A percentile compares a stretch with the other conserved stretches of the same genome.
phyloP scores from a whole-genome alignment of 1,139 yeast species.

The Scheffersomyces stambukii region DNA sequence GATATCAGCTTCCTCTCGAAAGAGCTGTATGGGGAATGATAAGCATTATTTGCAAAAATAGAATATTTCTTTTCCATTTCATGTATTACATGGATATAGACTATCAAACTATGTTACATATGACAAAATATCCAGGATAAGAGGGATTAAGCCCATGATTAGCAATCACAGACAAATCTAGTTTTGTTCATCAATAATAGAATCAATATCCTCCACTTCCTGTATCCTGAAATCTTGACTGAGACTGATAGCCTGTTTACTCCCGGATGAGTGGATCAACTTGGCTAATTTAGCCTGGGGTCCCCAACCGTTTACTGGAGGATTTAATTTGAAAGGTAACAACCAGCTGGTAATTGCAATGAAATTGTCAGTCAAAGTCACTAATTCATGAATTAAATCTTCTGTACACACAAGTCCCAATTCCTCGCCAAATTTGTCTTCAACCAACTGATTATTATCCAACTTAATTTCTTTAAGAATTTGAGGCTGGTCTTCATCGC shows the following conservation, averaged over 20 bases:
- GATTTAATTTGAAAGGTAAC: conserved; percentile 63
- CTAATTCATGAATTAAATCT: conserved; percentile 70
- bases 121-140: too few relatives aligned
- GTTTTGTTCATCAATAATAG: conserved; percentile 59
- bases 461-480: conserved; percentile 35
- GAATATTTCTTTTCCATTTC: too few relatives aligned
- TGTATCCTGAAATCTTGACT: conserved; percentile 61
- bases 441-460: conserved; percentile 71
- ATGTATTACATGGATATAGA: too few relatives aligned
- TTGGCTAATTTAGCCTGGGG: conserved; percentile 54
- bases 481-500: conserved; percentile 15
- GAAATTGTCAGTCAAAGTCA: conserved; percentile 59
- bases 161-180: too few relatives aligned
- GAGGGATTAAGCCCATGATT: too few relatives aligned
- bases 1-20: too few relatives aligned
- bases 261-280: conserved; percentile 40
- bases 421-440: conserved; percentile 62
- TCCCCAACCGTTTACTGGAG: conserved; percentile 73
- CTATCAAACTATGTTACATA: neutral
- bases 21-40: too few relatives aligned
- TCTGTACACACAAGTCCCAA: conserved; percentile 73
- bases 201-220: conserved; percentile 64
- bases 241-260: conserved; percentile 48
- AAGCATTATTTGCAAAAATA: too few relatives aligned
- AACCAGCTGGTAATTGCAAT: conserved; percentile 57